Percentiles rank a stretch among this genome's conserved stretches.
phyloP scores from a whole-genome alignment of 2,329 filamentous ascomycete species.

The Pseudocercospora vitis region DNA sequence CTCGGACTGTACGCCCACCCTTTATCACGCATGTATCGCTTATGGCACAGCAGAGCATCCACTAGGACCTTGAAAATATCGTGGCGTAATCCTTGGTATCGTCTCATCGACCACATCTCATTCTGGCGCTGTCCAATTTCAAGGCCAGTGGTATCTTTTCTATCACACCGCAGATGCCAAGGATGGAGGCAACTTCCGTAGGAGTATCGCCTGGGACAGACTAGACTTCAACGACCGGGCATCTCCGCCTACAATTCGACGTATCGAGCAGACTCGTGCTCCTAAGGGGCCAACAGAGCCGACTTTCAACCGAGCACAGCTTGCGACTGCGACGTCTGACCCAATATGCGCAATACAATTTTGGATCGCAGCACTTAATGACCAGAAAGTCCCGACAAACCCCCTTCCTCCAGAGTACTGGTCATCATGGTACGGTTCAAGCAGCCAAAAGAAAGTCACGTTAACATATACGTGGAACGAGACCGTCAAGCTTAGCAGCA shows the following conservation, averaged over 20 bases:
- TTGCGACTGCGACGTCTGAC: neutral
- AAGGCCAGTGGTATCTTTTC: neutral
- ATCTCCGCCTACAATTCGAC: neutral
- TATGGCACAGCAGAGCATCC: neutral
- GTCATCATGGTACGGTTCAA: neutral
- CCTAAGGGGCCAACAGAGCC: neutral
- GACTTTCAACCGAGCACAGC: neutral
- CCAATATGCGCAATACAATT: conserved; percentile 5
- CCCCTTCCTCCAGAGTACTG: conserved; percentile 7
- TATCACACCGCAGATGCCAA: conserved; percentile 4
- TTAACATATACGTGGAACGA: conserved; percentile 4
- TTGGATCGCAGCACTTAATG: conserved; percentile 1
- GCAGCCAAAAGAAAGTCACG: neutral
- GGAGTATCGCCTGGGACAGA: neutral
- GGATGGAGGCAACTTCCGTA: conserved; percentile 5
- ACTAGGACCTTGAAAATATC: conserved; percentile 5
- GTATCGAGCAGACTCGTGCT: neutral
- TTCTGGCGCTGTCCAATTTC: neutral
- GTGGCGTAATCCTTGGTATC: conserved; percentile 4
- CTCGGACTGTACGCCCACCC: conserved; percentile 1
- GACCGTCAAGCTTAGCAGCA: neutral
- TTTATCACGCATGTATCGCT: conserved; percentile 6
- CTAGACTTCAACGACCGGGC: neutral
- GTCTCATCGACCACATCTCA: conserved; percentile 9
- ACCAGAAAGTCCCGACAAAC: neutral